A percentile compares a stretch with the other conserved stretches of the same genome.
Conservation (phyloP, 116 monocot species). For the Posidonia oceanica region DNA sequence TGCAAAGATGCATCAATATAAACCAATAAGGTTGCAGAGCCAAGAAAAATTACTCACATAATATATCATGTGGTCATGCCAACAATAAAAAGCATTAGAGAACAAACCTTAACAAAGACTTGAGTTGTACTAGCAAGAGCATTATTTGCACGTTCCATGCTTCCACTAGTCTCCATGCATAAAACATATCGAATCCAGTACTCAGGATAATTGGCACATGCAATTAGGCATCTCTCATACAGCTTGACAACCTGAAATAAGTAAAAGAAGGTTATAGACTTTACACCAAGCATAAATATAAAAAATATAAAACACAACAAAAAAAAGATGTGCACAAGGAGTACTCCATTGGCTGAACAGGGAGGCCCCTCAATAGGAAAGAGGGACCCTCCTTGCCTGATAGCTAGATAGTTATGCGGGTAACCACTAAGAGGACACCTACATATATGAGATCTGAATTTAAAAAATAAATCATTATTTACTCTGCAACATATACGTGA, state of each 20-base stretch:
- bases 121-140: constrained; percentile 97
- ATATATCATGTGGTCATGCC: background rate
- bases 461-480: constrained; percentile 45
- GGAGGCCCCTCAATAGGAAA: constrained; percentile 82
- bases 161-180: constrained; percentile 89
- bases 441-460: constrained; percentile 96
- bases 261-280: constrained; percentile 9
- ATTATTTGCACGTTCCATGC: constrained; percentile 90
- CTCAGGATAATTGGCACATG: constrained; percentile 96
- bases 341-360: constrained; percentile 89
- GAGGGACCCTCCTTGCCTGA: constrained; percentile 82
- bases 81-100: background rate
- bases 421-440: constrained; percentile 99
- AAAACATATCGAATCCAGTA: constrained; percentile 95
- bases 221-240: constrained; percentile 96
- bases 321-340: constrained; percentile 71
- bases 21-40: background rate
- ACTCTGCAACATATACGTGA: constrained; percentile 41
- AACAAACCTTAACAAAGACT: constrained; percentile 93
- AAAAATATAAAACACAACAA: constrained; percentile 29
- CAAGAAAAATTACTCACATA: background rate
- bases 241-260: constrained; percentile 91
- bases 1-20: background rate
- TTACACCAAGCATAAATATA: background rate
- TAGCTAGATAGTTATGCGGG: constrained; percentile 85